Evolutionary conservation across 345 rosid genomes (phyloP).

Genomic region (Camelina sativa): DNA sequence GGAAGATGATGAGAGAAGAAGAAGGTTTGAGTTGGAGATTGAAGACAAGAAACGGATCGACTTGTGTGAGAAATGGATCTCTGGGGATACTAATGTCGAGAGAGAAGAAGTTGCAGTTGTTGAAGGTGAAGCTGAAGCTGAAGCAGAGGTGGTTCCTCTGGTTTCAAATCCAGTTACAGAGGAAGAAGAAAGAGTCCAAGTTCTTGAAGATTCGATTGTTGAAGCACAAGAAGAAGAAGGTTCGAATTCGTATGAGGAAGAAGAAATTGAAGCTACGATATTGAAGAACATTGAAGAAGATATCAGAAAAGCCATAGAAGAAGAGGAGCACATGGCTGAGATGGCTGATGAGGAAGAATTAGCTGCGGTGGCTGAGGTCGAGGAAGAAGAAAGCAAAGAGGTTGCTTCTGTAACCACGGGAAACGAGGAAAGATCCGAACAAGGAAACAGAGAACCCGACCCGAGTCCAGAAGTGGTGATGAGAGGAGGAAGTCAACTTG

Average conservation of each 20-base stretch:
- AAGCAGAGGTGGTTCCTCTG: slow-evolving; percentile 33
- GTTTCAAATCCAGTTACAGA: slow-evolving; percentile 17
- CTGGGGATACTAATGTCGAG: slow-evolving; percentile 40
- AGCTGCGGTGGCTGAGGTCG: slow-evolving; percentile 11
- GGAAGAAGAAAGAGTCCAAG: slow-evolving; percentile 33
- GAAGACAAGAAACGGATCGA: slow-evolving; percentile 47
- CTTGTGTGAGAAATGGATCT: slow-evolving; percentile 43
- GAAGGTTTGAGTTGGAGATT: slow-evolving; percentile 42
- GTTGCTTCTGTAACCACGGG: neutral
- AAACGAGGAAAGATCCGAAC: slow-evolving; percentile 49
- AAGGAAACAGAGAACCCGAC: slow-evolving; percentile 47
- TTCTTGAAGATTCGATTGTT: slow-evolving; percentile 30
- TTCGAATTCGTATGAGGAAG: slow-evolving; percentile 33
- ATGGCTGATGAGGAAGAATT: slow-evolving; percentile 15
- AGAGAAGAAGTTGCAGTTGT: slow-evolving; percentile 19
- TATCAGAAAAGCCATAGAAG: slow-evolving; percentile 39
- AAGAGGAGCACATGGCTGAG: slow-evolving; percentile 23
- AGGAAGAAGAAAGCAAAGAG: slow-evolving; percentile 24
- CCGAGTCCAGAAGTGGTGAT: slow-evolving; percentile 50
- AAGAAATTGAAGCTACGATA: slow-evolving; percentile 38
- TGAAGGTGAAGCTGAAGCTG: slow-evolving; percentile 40
- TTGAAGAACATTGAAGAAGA: slow-evolving; percentile 43
- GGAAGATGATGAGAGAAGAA: slow-evolving; percentile 28
- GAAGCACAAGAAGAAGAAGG: slow-evolving; percentile 40
- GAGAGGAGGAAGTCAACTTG: slow-evolving; percentile 26